phyloP scores from a whole-genome alignment of 1,139 yeast species.

The Blastobotrys illinoisensis region DNA sequence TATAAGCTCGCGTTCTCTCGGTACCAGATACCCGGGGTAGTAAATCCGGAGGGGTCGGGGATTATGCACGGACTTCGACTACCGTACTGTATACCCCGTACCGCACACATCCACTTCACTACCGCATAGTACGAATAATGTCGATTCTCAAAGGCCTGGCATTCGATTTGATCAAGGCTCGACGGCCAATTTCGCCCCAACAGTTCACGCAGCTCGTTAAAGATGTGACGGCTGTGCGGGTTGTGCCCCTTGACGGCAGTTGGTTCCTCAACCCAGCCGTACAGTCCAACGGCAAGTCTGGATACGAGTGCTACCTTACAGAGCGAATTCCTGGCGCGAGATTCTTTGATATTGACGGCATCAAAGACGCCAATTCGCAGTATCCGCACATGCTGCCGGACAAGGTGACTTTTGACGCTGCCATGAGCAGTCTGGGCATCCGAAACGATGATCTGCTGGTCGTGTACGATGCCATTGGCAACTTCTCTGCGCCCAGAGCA shows the following conservation, averaged over 20 bases:
- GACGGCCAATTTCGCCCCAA: conserved; percentile 12
- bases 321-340: conserved; percentile 62
- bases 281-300: conserved; percentile 53
- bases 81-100: no score
- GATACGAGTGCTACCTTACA: conserved; percentile 42
- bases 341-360: conserved; percentile 73
- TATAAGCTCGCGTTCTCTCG: no score
- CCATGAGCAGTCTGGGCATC: conserved; percentile 43
- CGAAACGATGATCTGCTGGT: conserved; percentile 52
- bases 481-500: conserved; percentile 83
- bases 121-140: no score
- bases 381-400: conserved; percentile 91
- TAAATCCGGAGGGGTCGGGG: no score
- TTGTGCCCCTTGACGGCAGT: conserved; percentile 77
- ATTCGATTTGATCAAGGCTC: conserved; percentile 6
- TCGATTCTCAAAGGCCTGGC: conserved; percentile 9
- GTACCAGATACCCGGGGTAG: no score
- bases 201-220: conserved; percentile 9
- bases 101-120: no score
- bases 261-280: conserved; percentile 80
- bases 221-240: conserved; percentile 29
- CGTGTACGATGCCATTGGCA: conserved; percentile 81
- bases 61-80: no score
- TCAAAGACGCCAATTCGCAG: conserved; percentile 50
- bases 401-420: conserved; percentile 45